Conservation (phyloP, 75 land plant genomes). For the Larix kaempferi region DNA sequence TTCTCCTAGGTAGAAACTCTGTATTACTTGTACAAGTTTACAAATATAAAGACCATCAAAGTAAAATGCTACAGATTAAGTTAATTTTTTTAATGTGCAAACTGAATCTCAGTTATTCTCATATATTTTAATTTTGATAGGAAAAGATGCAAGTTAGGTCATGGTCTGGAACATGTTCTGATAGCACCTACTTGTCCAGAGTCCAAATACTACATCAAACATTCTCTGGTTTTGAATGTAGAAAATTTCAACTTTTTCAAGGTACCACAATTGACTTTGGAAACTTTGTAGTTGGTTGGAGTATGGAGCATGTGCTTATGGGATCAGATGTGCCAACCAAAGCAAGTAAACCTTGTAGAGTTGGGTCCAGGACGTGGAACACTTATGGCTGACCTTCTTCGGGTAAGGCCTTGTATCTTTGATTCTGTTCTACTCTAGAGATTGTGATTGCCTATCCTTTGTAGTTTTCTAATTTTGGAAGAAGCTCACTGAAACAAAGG, state of each 20-base stretch:
- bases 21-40: neutral
- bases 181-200: neutral
- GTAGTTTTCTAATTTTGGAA: neutral
- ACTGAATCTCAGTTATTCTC: neutral
- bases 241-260: no score
- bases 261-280: neutral
- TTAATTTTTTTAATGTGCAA: neutral
- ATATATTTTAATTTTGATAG: neutral
- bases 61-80: neutral
- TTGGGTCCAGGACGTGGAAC: slow-evolving; percentile 98
- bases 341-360: slow-evolving; percentile 70
- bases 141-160: neutral
- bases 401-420: slow-evolving; percentile 34
- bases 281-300: slow-evolving; percentile 65
- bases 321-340: slow-evolving; percentile 96
- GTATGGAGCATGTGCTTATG: slow-evolving; percentile 92
- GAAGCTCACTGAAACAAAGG: neutral
- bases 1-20: neutral
- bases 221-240: neutral
- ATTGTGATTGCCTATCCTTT: neutral
- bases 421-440: slow-evolving; percentile 1
- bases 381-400: slow-evolving; percentile 93
- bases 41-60: neutral
- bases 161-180: neutral
- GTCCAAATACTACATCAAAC: neutral